Evolutionary conservation across 1,284 basidiomycete genomes (phyloP).

Genomic region (Cystobasidiaceae sp.): DNA sequence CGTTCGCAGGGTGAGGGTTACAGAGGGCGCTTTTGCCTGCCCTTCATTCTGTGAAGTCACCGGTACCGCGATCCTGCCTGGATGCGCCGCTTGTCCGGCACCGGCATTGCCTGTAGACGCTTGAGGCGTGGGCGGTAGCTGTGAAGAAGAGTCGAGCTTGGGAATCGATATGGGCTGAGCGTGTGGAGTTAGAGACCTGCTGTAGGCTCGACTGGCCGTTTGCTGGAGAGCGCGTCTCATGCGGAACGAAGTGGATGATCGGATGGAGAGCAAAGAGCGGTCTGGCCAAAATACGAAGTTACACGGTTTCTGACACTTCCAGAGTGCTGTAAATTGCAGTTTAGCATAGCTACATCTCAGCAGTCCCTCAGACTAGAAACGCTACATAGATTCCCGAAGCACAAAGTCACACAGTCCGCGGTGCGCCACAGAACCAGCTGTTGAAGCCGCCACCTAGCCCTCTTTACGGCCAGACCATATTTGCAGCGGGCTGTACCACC

Average conservation of each 20-base stretch:
- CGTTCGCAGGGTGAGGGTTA: slow-evolving; percentile 25
- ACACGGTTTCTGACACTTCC: too few species aligned
- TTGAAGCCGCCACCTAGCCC: not conserved
- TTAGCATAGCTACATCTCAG: too few species aligned
- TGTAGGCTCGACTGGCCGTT: slow-evolving; percentile 7
- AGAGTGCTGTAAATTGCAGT: too few species aligned
- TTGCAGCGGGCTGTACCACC: not conserved
- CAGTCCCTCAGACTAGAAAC: too few species aligned
- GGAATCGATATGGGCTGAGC: slow-evolving; percentile 24
- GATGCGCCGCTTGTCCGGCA: not conserved
- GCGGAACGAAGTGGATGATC: not conserved
- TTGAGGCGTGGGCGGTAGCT: slow-evolving; percentile 5
- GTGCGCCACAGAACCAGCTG: not conserved
- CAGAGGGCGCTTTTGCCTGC: slow-evolving; percentile 15
- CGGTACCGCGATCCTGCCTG: slow-evolving; percentile 3
- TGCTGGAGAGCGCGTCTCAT: slow-evolving; percentile 17
- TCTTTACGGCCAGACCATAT: slow-evolving; percentile 1
- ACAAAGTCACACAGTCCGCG: too few species aligned
- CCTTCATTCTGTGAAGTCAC: slow-evolving; percentile 2
- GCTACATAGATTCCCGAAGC: not conserved
- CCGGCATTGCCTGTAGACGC: not conserved
- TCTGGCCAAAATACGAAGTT: too few species aligned
- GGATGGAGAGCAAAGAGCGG: too few species aligned
- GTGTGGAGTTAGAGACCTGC: not conserved
- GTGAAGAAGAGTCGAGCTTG: slow-evolving; percentile 3